Conservation (phyloP, 2,329 filamentous ascomycete species). For the Neonectria neomacrospora region DNA sequence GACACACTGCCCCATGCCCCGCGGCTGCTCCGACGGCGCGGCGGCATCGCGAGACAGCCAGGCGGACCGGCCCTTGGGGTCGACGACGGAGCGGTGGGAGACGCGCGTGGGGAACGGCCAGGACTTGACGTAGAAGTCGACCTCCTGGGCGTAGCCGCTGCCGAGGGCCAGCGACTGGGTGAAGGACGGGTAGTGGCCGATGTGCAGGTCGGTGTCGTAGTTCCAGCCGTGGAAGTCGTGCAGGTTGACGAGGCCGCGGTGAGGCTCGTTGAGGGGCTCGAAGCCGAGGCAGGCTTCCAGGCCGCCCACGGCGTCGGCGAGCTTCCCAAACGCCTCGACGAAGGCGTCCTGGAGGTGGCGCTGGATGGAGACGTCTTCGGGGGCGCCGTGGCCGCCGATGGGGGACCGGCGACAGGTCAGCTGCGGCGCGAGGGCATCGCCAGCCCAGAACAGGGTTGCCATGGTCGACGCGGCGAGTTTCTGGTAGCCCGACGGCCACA, state of each 20-base stretch:
- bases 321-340: constrained; percentile 50
- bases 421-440: constrained; percentile 45
- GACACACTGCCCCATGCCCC: constrained; percentile 50
- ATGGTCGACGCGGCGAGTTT: constrained; percentile 51
- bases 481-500: constrained; percentile 53
- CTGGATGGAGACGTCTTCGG: constrained; percentile 44
- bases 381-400: constrained; percentile 25
- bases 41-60: constrained; percentile 44
- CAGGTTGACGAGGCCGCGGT: constrained; percentile 54
- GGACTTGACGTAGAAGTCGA: constrained; percentile 54
- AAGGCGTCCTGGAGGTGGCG: constrained; percentile 47
- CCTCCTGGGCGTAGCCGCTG: constrained; percentile 51
- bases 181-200: constrained; percentile 53
- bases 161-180: constrained; percentile 54
- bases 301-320: constrained; percentile 47
- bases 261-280: constrained; percentile 56
- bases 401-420: constrained; percentile 37
- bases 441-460: constrained; percentile 46
- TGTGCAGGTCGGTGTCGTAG: constrained; percentile 56
- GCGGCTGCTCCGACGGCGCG: constrained; percentile 16
- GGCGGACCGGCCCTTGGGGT: constrained; percentile 51
- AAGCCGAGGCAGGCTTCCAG: constrained; percentile 54
- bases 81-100: constrained; percentile 50
- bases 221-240: constrained; percentile 54
- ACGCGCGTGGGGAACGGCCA: constrained; percentile 55